A percentile compares a stretch with the other conserved stretches of the same genome.
Conservation (phyloP, 441 rosid species). For the Biscutella laevigata region DNA sequence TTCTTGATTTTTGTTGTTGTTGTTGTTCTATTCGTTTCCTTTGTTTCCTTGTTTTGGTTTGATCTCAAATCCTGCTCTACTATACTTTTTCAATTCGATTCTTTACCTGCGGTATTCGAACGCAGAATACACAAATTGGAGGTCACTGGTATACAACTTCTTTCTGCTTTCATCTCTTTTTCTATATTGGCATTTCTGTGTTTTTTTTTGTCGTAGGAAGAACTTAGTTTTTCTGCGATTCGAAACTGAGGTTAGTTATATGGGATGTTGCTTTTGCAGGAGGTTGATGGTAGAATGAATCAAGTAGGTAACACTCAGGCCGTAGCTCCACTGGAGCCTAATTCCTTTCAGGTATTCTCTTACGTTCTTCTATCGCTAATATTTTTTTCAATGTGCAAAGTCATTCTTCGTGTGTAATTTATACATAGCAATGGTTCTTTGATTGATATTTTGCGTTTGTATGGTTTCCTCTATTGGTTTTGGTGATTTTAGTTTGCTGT, state of each 20-base stretch:
- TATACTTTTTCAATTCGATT: slow-evolving; percentile 10
- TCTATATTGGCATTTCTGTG: slow-evolving; percentile 10
- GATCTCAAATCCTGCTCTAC: slow-evolving; percentile 23
- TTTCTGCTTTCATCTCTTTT: neutral
- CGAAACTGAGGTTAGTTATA: neutral
- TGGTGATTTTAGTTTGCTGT: neutral
- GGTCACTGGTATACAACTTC: slow-evolving; percentile 9
- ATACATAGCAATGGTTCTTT: neutral
- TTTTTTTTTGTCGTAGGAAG: neutral
- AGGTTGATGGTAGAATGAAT: slow-evolving; percentile 57
- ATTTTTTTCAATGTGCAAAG: neutral
- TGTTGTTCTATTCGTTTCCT: slow-evolving; percentile 12
- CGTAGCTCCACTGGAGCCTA: slow-evolving; percentile 51
- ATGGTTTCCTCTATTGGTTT: neutral
- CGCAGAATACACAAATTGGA: slow-evolving; percentile 8
- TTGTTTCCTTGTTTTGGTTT: slow-evolving; percentile 16
- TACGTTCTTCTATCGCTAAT: neutral
- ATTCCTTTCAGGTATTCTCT: slow-evolving; percentile 55
- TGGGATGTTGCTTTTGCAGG: slow-evolving; percentile 14
- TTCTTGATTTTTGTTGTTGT: neutral
- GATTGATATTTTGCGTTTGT: neutral
- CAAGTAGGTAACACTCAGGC: slow-evolving; percentile 60
- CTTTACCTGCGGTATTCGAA: neutral
- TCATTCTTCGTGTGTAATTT: neutral
- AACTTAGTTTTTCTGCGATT: neutral